Evolutionary conservation across 345 rosid species (phyloP), one percentile per base, ranked within the genome.

Genomic region (Raphanus raphanistrum): DNA sequence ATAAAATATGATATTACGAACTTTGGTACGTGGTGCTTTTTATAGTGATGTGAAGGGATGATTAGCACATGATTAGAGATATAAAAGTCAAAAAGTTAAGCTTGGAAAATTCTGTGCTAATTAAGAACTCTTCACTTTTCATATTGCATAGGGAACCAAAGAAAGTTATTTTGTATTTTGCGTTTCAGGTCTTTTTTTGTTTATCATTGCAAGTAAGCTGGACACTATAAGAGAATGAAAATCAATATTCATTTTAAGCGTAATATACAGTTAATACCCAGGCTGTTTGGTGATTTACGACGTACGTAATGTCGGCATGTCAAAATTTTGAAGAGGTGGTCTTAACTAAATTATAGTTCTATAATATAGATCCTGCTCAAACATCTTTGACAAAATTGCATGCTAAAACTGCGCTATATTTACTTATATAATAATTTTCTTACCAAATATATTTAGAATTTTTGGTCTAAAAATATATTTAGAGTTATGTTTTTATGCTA

Each of bases 11-110:
- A 6, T 15, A 52, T 15, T 2, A 48, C 16, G 17, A 48, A 48
- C 55, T 11, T 77, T 50, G 10, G 48, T 62, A 8, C 9, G 48
- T 64, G 60, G 60, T 36, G 50, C 1, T 38, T 8, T 71, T 60
- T 72, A 67, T 78, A 78, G 2, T 72, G 77, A 25, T 4, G 16
- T 59, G 17, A 59, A 60, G 27, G 2, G 55, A 60, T 60, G 73
- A 66, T 66, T 66, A 72, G 58, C 73, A 5, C 27, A 72, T 78
- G 69, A 59, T 66, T 66, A 60, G 33, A 41, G 8, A 59, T 61
- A 17, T 15, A 33, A 65, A 72, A 66, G 77, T 78, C 77, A 78
- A 78, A 76, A 72, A 78, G 69, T 59, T 66, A 59, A 72, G 73
- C 26, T 59, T 16, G 28, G 35, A 17, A 72, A 66, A 2, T 59